Evolutionary conservation across 768 basidiomycete genomes (phyloP), one percentile per base, ranked within the genome.

Genomic region (Agrocybe pediades): DNA sequence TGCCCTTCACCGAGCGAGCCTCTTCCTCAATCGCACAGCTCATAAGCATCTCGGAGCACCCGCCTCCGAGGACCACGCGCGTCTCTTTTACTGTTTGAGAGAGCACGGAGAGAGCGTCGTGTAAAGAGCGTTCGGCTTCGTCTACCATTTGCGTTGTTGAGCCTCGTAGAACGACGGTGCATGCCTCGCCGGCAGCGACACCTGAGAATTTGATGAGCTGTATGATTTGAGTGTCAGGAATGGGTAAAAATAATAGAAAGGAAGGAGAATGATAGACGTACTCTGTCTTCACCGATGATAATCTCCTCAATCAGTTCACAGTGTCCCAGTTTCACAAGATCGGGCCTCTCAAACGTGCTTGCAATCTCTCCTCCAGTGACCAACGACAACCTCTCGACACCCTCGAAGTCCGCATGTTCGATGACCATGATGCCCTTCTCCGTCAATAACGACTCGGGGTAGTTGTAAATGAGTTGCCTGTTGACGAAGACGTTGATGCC

Each of bases 181-280:
- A 98, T 19, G 97, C 97, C 71, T 96, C 87, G 11, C 96, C 96
- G 17, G 96, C 95, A 11, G 95, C 95, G 39, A 99, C 96, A 40
- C 97, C 97, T 8, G 97, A 98, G 80, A 99, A 99, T 75, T 98
- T 99, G 77, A 98, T 97, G 57, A 99, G 81, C 95, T 98, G 61
- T 7, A 49, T 2, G n/a, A 24, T 46, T 20, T 3, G 49, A 29
- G 7, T 20, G 36, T 44, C 6, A 51, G 24, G 17, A 33, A n/a
- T n/a, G n/a, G n/a, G n/a, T 33, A 27, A 40, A 15, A 19, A 2
- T 9, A 25, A 27, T 19, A 11, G 9, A 23, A 9, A 13, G 3
- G 5, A 25, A 25, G 1, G 6, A 6, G 29, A 23, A 9, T 9
- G 17, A 36, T 36, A 8, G 17, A 51, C 76, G 20, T 55, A 94